Evolutionary conservation across 1,139 yeast genomes (phyloP).

Genomic region (Candida pseudoviswanathii): DNA sequence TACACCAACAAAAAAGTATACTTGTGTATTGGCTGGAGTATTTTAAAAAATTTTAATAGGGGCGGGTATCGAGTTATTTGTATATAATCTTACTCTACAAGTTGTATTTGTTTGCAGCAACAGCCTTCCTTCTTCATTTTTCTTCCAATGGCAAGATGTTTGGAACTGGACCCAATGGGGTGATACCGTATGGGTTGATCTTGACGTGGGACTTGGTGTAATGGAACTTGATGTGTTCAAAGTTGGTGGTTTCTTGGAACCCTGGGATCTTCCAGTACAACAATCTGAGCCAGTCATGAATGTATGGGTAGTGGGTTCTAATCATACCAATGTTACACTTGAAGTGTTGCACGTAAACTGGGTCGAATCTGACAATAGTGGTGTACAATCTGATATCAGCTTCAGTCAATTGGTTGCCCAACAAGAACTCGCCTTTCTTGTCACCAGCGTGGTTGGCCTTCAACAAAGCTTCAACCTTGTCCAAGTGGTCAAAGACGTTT

Average conservation of each 20-base stretch:
- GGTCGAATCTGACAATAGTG: conserved; percentile 83
- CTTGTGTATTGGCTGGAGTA: no score
- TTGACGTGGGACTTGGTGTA: conserved; percentile 81
- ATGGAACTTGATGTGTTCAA: conserved; percentile 87
- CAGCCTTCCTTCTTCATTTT: not conserved
- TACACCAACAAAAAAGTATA: no score
- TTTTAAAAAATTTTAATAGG: no score
- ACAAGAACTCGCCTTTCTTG: conserved; percentile 44
- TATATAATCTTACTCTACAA: no score
- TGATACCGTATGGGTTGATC: conserved; percentile 81
- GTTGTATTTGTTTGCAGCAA: no score
- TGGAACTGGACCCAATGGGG: conserved; percentile 90
- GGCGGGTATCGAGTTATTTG: no score
- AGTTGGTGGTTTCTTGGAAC: conserved; percentile 77
- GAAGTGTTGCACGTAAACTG: conserved; percentile 92
- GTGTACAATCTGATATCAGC: conserved; percentile 83
- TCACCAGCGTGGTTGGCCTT: conserved; percentile 42
- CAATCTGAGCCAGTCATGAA: conserved; percentile 79
- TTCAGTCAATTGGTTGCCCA: conserved; percentile 76
- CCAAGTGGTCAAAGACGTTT: conserved; percentile 69
- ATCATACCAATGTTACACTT: conserved; percentile 87
- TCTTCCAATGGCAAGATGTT: conserved; percentile 48
- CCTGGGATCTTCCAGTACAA: conserved; percentile 85
- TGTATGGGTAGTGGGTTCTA: conserved; percentile 74
- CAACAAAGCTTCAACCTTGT: conserved; percentile 71